phyloP scores from a whole-genome alignment of 495 filamentous ascomycete genomes.

The Daldinia caldariorum region DNA sequence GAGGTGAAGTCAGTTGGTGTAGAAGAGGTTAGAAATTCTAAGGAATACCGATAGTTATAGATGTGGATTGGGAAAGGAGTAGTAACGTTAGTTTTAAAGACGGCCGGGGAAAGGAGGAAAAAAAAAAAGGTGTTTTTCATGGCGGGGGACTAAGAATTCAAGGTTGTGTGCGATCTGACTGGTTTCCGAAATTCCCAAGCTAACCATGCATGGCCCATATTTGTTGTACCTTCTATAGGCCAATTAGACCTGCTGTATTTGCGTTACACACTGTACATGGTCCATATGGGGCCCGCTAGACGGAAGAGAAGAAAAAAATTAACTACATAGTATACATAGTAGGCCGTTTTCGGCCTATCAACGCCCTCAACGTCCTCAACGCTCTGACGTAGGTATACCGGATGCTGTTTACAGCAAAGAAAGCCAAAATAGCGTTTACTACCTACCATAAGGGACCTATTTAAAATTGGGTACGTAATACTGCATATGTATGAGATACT shows the following conservation, averaged over 20 bases:
- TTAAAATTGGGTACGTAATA: too few species aligned
- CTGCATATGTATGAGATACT: background rate
- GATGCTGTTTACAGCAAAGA: constrained; percentile 1
- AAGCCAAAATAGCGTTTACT: constrained; percentile 8
- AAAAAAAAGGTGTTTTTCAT: constrained; percentile 36
- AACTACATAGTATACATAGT: too few species aligned
- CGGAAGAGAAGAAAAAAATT: constrained; percentile 21
- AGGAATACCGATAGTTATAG: constrained; percentile 8
- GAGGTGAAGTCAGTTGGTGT: constrained; percentile 6
- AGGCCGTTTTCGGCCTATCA: constrained; percentile 35
- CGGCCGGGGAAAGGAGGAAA: constrained; percentile 24
- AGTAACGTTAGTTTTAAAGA: constrained; percentile 31
- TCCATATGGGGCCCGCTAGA: background rate
- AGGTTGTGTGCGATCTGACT: constrained; percentile 38
- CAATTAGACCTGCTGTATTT: constrained; percentile 24
- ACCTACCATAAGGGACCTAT: too few species aligned
- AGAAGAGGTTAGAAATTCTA: background rate
- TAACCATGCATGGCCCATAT: constrained; percentile 27
- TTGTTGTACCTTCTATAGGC: background rate
- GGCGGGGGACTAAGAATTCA: constrained; percentile 33
- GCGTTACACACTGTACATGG: constrained; percentile 27
- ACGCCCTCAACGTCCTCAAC: background rate
- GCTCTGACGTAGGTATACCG: constrained; percentile 6
- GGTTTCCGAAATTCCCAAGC: constrained; percentile 34
- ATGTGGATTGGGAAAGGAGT: constrained; percentile 29